A percentile compares a stretch with the other conserved stretches of the same genome.
phyloP scores from a whole-genome alignment of 1,139 yeast genomes.

The Ogataea hybrid region DNA sequence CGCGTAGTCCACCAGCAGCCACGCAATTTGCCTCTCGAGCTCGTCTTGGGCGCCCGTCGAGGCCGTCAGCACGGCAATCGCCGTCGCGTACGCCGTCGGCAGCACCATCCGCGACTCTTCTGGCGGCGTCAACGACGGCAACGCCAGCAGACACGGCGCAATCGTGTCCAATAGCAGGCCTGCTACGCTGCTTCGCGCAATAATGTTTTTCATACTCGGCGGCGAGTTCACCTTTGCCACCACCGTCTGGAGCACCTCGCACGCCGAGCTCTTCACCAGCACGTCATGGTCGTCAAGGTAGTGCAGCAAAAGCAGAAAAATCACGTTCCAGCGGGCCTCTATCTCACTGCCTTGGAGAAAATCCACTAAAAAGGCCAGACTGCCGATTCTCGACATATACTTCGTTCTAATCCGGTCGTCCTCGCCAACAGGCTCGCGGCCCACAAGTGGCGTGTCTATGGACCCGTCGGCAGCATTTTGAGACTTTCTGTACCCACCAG shows the following conservation, averaged over 20 bases:
- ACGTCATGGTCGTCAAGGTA: constrained; percentile 29
- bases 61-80: constrained; percentile 15
- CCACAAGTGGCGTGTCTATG: constrained; percentile 22
- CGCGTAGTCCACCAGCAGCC: constrained; percentile 26
- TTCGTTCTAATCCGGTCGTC: constrained; percentile 22
- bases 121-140: constrained; percentile 30
- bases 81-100: constrained; percentile 23
- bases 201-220: constrained; percentile 9
- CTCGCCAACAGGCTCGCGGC: constrained; percentile 18
- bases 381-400: constrained; percentile 18
- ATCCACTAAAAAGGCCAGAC: constrained; percentile 16
- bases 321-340: constrained; percentile 25
- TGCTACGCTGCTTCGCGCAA: constrained; percentile 20
- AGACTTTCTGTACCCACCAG: constrained; percentile 13
- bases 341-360: constrained; percentile 10
- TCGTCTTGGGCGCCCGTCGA: constrained; percentile 9
- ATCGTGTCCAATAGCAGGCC: constrained; percentile 24
- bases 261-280: constrained; percentile 25
- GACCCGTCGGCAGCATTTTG: constrained; percentile 7
- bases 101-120: constrained; percentile 20
- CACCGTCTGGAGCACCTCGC: constrained; percentile 13
- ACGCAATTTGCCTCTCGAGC: constrained; percentile 17
- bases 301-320: constrained; percentile 26
- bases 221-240: constrained; percentile 9
- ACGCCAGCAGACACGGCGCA: constrained; percentile 26